Percentiles rank a stretch among this genome's conserved stretches.
phyloP scores from a whole-genome alignment of 2,329 filamentous ascomycete genomes.

The Erysiphe pulchra region DNA sequence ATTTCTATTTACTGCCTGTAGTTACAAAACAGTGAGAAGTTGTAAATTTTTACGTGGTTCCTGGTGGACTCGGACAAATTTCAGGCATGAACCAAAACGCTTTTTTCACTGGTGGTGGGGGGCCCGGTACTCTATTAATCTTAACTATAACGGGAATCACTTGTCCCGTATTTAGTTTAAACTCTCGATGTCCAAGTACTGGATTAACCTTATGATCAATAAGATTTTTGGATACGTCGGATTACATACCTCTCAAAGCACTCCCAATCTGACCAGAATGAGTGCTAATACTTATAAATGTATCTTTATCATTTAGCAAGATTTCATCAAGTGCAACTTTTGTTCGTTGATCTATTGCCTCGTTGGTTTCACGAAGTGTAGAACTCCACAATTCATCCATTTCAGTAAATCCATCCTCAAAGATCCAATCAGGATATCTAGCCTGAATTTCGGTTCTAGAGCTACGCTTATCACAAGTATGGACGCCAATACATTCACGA shows the following conservation, averaged over 20 bases:
- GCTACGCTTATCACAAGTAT: conserved; percentile 40
- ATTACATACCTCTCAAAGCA: conserved; percentile 18
- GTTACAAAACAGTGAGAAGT: too few relatives aligned
- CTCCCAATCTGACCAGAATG: conserved; percentile 31
- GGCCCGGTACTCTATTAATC: conserved; percentile 19
- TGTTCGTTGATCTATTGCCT: conserved; percentile 23
- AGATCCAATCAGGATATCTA: conserved; percentile 24
- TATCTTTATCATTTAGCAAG: conserved; percentile 24
- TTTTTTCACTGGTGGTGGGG: conserved; percentile 2
- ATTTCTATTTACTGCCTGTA: too few relatives aligned
- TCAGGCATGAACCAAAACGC: conserved; percentile 15
- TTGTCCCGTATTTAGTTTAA: conserved; percentile 37
- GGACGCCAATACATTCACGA: conserved; percentile 39
- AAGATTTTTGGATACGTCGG: not conserved
- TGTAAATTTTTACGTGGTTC: too few relatives aligned
- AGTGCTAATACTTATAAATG: conserved; percentile 32
- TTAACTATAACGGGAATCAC: conserved; percentile 43
- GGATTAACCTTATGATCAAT: not conserved
- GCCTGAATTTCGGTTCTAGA: conserved; percentile 24
- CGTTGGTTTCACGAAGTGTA: conserved; percentile 18
- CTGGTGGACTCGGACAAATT: conserved; percentile 20
- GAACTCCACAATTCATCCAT: conserved; percentile 23
- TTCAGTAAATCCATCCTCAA: conserved; percentile 37
- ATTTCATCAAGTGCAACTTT: conserved; percentile 28
- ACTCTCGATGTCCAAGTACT: conserved; percentile 34